A percentile compares a stretch with the other conserved stretches of the same genome.
phyloP scores from a whole-genome alignment of 148 eudicot species.

The Talinum fruticosum region DNA sequence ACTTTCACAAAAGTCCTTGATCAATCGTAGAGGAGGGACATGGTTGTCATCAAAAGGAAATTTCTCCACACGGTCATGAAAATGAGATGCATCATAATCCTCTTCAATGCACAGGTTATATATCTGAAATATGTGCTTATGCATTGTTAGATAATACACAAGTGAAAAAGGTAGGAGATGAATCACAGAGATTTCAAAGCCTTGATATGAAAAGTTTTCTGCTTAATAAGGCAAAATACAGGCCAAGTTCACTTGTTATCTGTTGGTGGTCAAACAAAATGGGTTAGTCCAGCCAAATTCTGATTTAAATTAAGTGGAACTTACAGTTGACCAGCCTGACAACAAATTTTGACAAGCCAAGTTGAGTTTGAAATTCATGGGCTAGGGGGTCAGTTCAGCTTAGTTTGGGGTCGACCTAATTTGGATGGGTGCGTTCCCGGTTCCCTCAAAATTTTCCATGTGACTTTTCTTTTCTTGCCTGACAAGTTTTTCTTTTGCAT shows the following conservation, averaged over 20 bases:
- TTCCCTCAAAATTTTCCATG: background rate
- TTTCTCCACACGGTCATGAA: constrained; percentile 56
- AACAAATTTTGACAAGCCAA: too few species aligned
- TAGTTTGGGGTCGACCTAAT: too few species aligned
- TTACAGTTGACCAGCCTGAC: too few species aligned
- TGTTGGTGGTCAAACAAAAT: background rate
- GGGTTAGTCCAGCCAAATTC: background rate
- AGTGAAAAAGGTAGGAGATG: background rate
- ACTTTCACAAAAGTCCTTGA: constrained; percentile 59
- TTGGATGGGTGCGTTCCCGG: background rate
- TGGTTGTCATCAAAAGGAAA: constrained; percentile 67
- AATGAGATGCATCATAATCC: constrained; percentile 53
- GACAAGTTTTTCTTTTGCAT: too few species aligned
- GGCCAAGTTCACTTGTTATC: background rate
- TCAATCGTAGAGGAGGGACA: constrained; percentile 46
- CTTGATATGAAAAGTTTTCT: too few species aligned
- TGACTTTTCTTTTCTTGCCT: background rate
- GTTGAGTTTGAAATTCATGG: too few species aligned
- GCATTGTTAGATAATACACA: background rate
- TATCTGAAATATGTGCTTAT: constrained; percentile 27
- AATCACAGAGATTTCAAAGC: background rate
- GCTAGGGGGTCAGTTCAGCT: too few species aligned
- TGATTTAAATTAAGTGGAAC: too few species aligned
- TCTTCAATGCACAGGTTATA: constrained; percentile 63
- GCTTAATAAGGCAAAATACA: too few species aligned